These are phyloP conservation scores for Orbilia javanica DNA, from an alignment of 2,329 filamentous ascomycete species.

Conservation along the genomic window DNA sequence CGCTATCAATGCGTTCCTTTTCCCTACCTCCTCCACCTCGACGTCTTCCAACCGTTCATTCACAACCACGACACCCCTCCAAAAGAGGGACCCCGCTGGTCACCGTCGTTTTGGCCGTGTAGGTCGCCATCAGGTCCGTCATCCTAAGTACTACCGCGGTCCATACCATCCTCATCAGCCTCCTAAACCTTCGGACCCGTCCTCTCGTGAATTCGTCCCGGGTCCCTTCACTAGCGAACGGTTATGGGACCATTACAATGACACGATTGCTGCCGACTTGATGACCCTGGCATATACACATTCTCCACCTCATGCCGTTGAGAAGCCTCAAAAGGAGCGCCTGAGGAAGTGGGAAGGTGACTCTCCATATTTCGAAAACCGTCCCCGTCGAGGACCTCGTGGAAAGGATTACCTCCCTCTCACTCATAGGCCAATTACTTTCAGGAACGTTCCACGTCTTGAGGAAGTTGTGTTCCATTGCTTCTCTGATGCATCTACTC, in stretches of 20 bases:
- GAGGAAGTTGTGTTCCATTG: conserved; percentile 83
- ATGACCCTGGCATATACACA: conserved; percentile 91
- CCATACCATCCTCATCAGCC: conserved; percentile 93
- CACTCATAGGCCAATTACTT: conserved; percentile 79
- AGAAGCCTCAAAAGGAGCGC: conserved; percentile 72
- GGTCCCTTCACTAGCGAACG: conserved; percentile 91
- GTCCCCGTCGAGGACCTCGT: conserved; percentile 84
- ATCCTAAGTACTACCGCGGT: conserved; percentile 93
- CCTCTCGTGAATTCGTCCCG: conserved; percentile 87
- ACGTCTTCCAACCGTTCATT: conserved; percentile 30
- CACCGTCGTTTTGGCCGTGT: conserved; percentile 65
- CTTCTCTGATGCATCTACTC: conserved; percentile 75
- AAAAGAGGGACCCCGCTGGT: conserved; percentile 47
- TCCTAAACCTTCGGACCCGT: conserved; percentile 85
- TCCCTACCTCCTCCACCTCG: conserved; percentile 17
- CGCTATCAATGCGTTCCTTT: conserved; percentile 48
- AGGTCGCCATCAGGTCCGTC: conserved; percentile 85
- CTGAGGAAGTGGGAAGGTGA: conserved; percentile 88
- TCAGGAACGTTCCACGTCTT: conserved; percentile 86
- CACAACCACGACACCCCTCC: conserved; percentile 45
- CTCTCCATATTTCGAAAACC: conserved; percentile 93
- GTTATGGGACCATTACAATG: conserved; percentile 88
- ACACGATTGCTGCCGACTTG: conserved; percentile 86
- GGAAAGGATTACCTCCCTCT: conserved; percentile 79
- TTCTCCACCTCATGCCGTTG: conserved; percentile 79